These are phyloP conservation scores for Musa itinerans DNA, from an alignment of 176 grass and related monocot genomes.

Conservation along the genomic window DNA sequence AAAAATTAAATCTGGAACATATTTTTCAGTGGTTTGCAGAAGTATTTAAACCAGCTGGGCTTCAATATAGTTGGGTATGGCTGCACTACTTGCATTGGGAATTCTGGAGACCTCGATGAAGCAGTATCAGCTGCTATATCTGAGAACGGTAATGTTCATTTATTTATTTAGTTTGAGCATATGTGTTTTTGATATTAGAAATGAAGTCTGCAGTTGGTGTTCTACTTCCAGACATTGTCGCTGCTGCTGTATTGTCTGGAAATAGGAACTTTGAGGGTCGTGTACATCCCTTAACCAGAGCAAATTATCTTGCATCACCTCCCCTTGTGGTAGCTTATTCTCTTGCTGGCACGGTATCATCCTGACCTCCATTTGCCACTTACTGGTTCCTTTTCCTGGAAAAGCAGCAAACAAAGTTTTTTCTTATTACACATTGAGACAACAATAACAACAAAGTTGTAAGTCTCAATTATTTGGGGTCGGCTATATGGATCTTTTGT, in stretches of 20 bases:
- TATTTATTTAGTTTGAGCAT: constrained; percentile 16
- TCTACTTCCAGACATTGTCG: constrained; percentile 66
- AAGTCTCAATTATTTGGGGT: too few species aligned
- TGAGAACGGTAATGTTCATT: constrained; percentile 70
- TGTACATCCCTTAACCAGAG: constrained; percentile 89
- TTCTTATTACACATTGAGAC: constrained; percentile 41
- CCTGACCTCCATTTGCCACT: neutral
- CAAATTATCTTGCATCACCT: constrained; percentile 97
- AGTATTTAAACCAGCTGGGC: constrained; percentile 87
- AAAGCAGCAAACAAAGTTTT: neutral
- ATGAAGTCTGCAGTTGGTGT: constrained; percentile 17
- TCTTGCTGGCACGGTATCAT: constrained; percentile 83
- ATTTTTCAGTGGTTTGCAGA: constrained; percentile 66
- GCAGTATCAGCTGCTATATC: constrained; percentile 65
- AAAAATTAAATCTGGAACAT: constrained; percentile 4
- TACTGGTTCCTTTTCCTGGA: neutral
- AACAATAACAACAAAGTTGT: constrained; percentile 61
- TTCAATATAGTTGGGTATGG: constrained; percentile 96
- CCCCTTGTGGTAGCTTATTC: constrained; percentile 96
- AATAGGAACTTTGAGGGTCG: constrained; percentile 98
- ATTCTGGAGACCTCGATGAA: constrained; percentile 95
- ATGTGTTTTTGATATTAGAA: constrained; percentile 17
- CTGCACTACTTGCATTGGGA: constrained; percentile 98
- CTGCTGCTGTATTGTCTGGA: constrained; percentile 85
- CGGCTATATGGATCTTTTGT: too few species aligned